Percentiles rank a stretch among this genome's conserved stretches.
Evolutionary conservation across 2,329 filamentous ascomycete species (phyloP).

Genomic region (Xylariaceae sp.): DNA sequence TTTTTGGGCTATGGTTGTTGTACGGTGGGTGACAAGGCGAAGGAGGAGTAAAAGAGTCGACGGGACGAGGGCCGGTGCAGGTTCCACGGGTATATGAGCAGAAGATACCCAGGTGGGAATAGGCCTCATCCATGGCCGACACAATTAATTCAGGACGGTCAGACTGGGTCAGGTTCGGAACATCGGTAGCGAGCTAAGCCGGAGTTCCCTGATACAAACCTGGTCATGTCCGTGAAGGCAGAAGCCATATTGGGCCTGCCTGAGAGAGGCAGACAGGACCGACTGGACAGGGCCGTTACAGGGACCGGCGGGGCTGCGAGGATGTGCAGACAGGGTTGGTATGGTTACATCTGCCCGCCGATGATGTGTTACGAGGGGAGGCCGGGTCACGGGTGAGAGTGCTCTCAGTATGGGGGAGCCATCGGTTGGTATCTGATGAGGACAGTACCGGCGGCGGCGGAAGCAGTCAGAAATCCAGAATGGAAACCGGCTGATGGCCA

Average conservation of each 20-base stretch:
- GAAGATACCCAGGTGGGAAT: conserved; percentile 31
- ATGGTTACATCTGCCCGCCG: conserved; percentile 34
- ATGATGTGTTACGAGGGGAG: conserved; percentile 30
- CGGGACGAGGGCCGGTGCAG: conserved; percentile 41
- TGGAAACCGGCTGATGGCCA: conserved; percentile 23
- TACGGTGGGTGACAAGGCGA: conserved; percentile 37
- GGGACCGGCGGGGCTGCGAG: conserved; percentile 25
- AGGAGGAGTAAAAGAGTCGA: conserved; percentile 32
- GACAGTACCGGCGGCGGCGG: too few species aligned
- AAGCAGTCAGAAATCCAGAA: conserved; percentile 23
- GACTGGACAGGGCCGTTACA: conserved; percentile 19
- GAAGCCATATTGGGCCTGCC: conserved; percentile 27
- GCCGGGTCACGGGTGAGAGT: conserved; percentile 24
- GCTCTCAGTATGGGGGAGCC: conserved; percentile 24
- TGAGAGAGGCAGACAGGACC: conserved; percentile 25
- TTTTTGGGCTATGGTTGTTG: conserved; percentile 25
- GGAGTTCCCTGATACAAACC: conserved; percentile 41
- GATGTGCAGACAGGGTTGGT: conserved; percentile 28
- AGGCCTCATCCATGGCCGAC: conserved; percentile 32
- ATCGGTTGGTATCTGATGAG: too few species aligned
- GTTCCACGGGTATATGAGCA: conserved; percentile 46
- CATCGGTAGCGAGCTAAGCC: conserved; percentile 44
- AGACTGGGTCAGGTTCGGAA: conserved; percentile 40
- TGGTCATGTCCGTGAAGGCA: conserved; percentile 24
- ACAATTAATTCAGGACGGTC: conserved; percentile 33